Conservation (phyloP, 139 green algal genomes). For the Chlamydomonas sp. region DNA sequence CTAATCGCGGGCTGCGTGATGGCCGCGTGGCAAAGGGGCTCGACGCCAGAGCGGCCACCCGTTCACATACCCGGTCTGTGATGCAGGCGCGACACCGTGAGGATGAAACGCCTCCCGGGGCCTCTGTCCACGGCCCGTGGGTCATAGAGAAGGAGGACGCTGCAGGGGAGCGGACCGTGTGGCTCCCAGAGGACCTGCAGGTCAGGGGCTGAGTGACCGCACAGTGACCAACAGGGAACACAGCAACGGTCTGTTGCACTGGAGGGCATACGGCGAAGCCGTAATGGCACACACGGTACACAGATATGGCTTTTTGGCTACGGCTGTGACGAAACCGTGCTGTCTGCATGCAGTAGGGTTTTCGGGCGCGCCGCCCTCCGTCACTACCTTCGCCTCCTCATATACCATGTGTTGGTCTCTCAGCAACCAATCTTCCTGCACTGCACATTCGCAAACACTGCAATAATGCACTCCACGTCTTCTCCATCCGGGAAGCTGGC, state of each 20-base stretch:
- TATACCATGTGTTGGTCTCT: background rate
- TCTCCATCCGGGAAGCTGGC: background rate
- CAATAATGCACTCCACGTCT: background rate
- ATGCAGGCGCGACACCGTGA: conserved; percentile 25
- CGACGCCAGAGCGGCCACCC: background rate
- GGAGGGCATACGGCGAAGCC: background rate
- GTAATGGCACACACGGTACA: too few relatives aligned
- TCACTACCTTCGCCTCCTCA: background rate
- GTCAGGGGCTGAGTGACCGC: conserved; percentile 55
- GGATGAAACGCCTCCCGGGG: background rate
- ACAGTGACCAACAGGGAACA: background rate
- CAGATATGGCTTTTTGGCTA: background rate
- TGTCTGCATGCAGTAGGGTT: background rate
- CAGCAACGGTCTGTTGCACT: background rate
- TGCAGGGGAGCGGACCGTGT: conserved; percentile 38
- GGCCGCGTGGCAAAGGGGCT: background rate
- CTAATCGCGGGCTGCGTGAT: background rate
- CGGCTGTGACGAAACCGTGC: background rate
- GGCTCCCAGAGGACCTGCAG: conserved; percentile 58
- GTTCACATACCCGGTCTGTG: background rate
- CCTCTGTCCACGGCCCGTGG: conserved; percentile 11
- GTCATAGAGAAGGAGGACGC: conserved; percentile 59
- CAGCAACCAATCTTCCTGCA: background rate
- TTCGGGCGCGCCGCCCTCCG: background rate
- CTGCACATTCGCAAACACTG: background rate